phyloP scores from a whole-genome alignment of 306 rosid genomes.

The Cicer arietinum region DNA sequence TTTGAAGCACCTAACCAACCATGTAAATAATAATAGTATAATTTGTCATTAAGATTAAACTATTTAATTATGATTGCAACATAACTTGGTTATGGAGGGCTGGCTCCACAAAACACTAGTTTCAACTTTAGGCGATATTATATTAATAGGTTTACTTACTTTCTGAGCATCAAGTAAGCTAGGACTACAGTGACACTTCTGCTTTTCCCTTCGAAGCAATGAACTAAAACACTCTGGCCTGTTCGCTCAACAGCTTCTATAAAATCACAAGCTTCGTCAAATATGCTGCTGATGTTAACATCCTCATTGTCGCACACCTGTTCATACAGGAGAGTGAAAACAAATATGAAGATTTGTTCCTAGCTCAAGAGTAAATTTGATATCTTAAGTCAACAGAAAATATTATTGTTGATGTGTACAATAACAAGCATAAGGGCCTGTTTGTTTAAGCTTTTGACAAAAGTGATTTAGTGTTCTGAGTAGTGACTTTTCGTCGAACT shows the following conservation, averaged over 20 bases:
- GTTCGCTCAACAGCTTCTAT: constrained; percentile 71
- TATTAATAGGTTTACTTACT: constrained; percentile 60
- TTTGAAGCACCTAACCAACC: background rate
- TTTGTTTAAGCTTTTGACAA: background rate
- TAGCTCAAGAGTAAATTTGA: background rate
- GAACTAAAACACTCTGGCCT: constrained; percentile 81
- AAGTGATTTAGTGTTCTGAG: background rate
- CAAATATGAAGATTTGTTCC: constrained; percentile 19
- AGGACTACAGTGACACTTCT: constrained; percentile 90
- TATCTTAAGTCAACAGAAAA: background rate
- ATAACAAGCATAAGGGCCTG: background rate
- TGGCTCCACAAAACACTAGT: constrained; percentile 12
- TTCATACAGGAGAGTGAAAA: constrained; percentile 32
- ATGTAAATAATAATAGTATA: background rate
- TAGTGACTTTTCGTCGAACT: too few species aligned
- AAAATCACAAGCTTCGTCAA: constrained; percentile 83
- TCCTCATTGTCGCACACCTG: constrained; percentile 80
- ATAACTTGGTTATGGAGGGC: constrained; percentile 21
- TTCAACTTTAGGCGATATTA: background rate
- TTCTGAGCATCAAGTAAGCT: constrained; percentile 87
- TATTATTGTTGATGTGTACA: background rate
- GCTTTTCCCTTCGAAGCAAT: constrained; percentile 96
- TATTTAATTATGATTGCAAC: constrained; percentile 1
- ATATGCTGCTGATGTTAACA: constrained; percentile 70
- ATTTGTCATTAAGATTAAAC: constrained; percentile 10